A percentile compares a stretch with the other conserved stretches of the same genome.
phyloP scores from a whole-genome alignment of 2,329 filamentous ascomycete genomes.

The Clarireedia hainanense region DNA sequence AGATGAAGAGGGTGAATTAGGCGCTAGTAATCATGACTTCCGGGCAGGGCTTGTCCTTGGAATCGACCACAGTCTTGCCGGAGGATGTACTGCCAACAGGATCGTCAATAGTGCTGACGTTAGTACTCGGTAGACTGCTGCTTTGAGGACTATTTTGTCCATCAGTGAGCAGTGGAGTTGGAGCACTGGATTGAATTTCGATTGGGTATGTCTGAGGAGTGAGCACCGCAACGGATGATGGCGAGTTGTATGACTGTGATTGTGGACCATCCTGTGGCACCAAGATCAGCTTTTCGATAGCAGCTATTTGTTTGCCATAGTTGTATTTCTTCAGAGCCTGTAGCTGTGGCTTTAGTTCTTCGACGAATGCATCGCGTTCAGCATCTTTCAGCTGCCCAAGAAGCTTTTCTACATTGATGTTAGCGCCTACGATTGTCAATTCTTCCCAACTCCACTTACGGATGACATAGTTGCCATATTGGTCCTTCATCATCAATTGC shows the following conservation, averaged over 20 bases:
- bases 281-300: slow-evolving; percentile 50
- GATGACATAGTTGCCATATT: slow-evolving; percentile 93
- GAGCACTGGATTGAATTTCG: slow-evolving; percentile 43
- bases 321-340: slow-evolving; percentile 54
- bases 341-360: slow-evolving; percentile 57
- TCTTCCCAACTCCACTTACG: slow-evolving; percentile 52
- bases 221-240: slow-evolving; percentile 19
- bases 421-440: background rate
- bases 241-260: slow-evolving; percentile 13
- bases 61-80: slow-evolving; percentile 15
- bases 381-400: slow-evolving; percentile 52
- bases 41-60: slow-evolving; percentile 17
- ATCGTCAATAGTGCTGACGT: slow-evolving; percentile 39
- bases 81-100: slow-evolving; percentile 18
- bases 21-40: slow-evolving; percentile 25
- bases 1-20: slow-evolving; percentile 10
- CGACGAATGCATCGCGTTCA: slow-evolving; percentile 52
- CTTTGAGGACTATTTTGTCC: slow-evolving; percentile 64
- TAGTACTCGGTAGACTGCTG: slow-evolving; percentile 56
- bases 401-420: slow-evolving; percentile 62
- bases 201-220: slow-evolving; percentile 31
- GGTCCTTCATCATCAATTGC: slow-evolving; percentile 74
- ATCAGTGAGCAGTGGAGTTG: slow-evolving; percentile 60
- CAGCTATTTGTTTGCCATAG: slow-evolving; percentile 57
- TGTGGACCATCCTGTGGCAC: slow-evolving; percentile 10